Base-by-base conservation (phyloP, 73 alveolate genomes). In the Paramecium bursaria region DNA sequence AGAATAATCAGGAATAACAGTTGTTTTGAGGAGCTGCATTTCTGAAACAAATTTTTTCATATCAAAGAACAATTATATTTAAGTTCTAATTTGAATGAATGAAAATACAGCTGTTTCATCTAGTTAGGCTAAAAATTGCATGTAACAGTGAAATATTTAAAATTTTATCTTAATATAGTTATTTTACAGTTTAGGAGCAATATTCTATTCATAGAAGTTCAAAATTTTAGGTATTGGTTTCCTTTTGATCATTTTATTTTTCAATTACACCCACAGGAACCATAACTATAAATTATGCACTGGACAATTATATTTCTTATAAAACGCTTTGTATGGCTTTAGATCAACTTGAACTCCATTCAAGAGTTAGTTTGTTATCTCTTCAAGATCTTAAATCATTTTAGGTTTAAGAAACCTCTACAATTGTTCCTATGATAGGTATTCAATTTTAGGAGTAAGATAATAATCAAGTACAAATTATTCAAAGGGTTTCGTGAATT, bases 11-110 rank as follows among this genome's bases (percentile, higher is more conserved):
- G 19, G 10, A 35, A 21, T 15, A 3, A 21, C 42, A 30, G 33
- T 11, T 19, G 4, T 9, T 0, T 67, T 67, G 27, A 67, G 21
- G 19, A 67, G 10, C 33, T 67, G 60, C 53, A 67, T 33, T 35
- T 67, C 82, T 19, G 60, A 39, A 7, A 67, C 82, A 42, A 67
- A 67, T 1, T 44, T 19, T 67, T 39, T 67, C 44, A 67, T 35
- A 67, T 31, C 0, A 23, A 30, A 39, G 26, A n/a, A 67, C 14
- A 39, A 23, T 61, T 54, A 39, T 67, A 46, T 67, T 42, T 39
- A 3, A 67, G 2, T 31, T 31, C 19, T 47, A 67, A n/a, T n/a
- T n/a, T 67, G 19, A 67, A 42, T 13, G 14, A 42, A 67, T 67
- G 82, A 17, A 42, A 21, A 15, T 53, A 67, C 17, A 39, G 3